Conservation (phyloP, 148 eudicot species). For the Rhododendron ovatum region DNA sequence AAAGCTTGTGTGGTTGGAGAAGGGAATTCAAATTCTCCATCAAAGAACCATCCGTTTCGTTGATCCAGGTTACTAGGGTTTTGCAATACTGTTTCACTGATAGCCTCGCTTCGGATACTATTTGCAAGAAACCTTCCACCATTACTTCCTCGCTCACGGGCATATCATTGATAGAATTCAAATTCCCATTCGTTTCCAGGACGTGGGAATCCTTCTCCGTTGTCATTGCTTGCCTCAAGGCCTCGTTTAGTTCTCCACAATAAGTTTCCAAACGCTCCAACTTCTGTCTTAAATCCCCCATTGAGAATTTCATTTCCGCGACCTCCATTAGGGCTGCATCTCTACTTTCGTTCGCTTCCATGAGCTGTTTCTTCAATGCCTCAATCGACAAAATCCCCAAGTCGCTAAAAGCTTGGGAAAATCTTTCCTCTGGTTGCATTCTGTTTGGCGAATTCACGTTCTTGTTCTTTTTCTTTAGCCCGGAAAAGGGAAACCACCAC, state of each 20-base stretch:
- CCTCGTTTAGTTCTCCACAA: constrained; percentile 74
- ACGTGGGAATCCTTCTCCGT: constrained; percentile 21
- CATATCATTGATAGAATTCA: constrained; percentile 28
- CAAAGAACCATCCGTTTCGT: constrained; percentile 52
- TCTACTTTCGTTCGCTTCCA: constrained; percentile 57
- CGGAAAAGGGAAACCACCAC: constrained; percentile 69
- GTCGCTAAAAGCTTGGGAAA: constrained; percentile 39
- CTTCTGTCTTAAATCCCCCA: constrained; percentile 64
- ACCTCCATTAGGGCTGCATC: constrained; percentile 72
- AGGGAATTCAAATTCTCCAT: constrained; percentile 51
- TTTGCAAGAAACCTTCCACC: constrained; percentile 90
- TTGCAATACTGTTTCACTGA: constrained; percentile 86
- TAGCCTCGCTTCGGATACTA: constrained; percentile 77
- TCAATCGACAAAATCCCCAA: constrained; percentile 44
- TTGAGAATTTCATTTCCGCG: constrained; percentile 65
- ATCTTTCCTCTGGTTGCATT: constrained; percentile 48
- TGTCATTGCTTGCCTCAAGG: constrained; percentile 44
- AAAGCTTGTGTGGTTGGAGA: constrained; percentile 68
- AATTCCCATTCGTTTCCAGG: constrained; percentile 14
- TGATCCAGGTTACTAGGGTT: constrained; percentile 50
- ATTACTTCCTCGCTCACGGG: constrained; percentile 73
- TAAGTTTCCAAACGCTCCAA: constrained; percentile 61
- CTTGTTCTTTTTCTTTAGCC: constrained; percentile 62
- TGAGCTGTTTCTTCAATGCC: constrained; percentile 56
- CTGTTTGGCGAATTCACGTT: constrained; percentile 44